phyloP scores from a whole-genome alignment of 768 basidiomycete species.

The Termitomyces sp. region DNA sequence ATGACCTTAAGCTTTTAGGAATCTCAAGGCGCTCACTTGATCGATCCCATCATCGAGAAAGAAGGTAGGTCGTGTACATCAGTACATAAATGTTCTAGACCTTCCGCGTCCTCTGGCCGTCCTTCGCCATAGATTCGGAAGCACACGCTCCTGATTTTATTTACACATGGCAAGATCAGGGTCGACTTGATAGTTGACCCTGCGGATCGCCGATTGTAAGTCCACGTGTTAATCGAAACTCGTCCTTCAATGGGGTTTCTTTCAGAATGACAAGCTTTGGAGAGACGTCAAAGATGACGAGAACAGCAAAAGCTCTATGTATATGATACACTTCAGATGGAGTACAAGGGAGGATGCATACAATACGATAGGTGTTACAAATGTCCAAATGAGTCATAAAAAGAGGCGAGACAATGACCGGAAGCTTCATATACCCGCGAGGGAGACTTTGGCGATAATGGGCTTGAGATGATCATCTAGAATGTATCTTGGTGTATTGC shows the following conservation, averaged over 20 bases:
- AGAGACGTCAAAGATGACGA: no score
- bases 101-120: background rate
- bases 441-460: constrained; percentile 34
- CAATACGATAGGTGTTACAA: background rate
- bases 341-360: background rate
- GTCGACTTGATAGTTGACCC: background rate
- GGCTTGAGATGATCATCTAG: constrained; percentile 42
- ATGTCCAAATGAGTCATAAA: background rate
- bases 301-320: background rate
- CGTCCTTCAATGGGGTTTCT: no score
- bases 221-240: background rate
- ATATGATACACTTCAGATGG: background rate
- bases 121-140: background rate
- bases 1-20: no score
- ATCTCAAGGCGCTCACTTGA: no score
- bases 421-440: constrained; percentile 22
- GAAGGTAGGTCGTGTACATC: background rate
- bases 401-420: background rate
- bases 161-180: background rate
- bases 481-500: constrained; percentile 30
- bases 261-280: no score
- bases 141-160: background rate
- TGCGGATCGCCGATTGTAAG: background rate
- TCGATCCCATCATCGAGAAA: background rate
- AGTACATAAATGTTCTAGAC: background rate